Evolutionary conservation across 257 asterid genomes (phyloP).

Genomic region (Salvia miltiorrhiza): DNA sequence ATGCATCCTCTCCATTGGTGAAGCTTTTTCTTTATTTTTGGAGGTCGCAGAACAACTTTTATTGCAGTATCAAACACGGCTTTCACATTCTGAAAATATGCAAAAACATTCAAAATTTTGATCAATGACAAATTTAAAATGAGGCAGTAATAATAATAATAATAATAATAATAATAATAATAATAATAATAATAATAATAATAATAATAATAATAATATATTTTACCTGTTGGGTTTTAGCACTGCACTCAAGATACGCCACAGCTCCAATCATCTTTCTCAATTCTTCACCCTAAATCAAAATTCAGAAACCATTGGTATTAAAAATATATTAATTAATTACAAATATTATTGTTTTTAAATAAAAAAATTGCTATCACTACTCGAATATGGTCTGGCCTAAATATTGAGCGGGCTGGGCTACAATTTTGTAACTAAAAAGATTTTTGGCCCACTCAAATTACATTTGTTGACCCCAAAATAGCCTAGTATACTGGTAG

Average conservation of each 20-base stretch:
- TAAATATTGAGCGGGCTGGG: too few relatives aligned
- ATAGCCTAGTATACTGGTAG: too few relatives aligned
- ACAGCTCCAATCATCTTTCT: slow-evolving; percentile 68
- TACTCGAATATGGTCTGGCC: too few relatives aligned
- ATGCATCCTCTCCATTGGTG: slow-evolving; percentile 44
- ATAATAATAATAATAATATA: too few relatives aligned
- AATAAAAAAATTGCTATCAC: neutral
- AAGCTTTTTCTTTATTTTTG: slow-evolving; percentile 50
- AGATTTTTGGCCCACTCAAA: too few relatives aligned
- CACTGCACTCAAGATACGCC: slow-evolving; percentile 73
- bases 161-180: too few relatives aligned
- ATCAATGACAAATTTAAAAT: neutral
- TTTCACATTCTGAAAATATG: slow-evolving; percentile 58
- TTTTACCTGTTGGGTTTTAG: slow-evolving; percentile 79
- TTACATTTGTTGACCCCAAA: too few relatives aligned
- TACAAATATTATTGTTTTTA: too few relatives aligned
- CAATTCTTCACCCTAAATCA: slow-evolving; percentile 60
- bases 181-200: too few relatives aligned
- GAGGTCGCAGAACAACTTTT: slow-evolving; percentile 64
- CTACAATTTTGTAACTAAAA: too few relatives aligned
- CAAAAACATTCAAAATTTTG: neutral
- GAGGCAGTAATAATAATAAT: neutral
- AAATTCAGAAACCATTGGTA: neutral
- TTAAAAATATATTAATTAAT: neutral
- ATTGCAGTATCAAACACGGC: slow-evolving; percentile 73